Evolutionary conservation across 2,329 filamentous ascomycete genomes (phyloP), one percentile per base, ranked within the genome.

Genomic region (Xylaria sp.): DNA sequence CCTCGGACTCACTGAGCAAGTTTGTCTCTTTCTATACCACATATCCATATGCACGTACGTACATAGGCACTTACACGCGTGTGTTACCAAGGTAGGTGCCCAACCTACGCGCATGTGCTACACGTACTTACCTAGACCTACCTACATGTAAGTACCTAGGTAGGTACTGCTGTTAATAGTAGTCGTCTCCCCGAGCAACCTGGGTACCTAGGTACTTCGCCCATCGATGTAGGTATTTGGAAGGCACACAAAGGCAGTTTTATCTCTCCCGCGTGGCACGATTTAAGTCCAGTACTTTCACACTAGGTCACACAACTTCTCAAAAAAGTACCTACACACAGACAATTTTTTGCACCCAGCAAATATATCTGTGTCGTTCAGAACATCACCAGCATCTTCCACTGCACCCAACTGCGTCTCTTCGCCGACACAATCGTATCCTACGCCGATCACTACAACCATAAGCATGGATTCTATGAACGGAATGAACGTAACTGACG

Each of bases 401-500:
- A 31, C 27, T 2, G 20, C 47, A 31, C 5, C 6, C 13, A 50
- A n/a, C 38, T 31, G 4, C 38, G 20, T 27, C 38, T 45, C 27
- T 20, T 20, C 38, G 27, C 51, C 39, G 5, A 25, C n/a, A 5
- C 27, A 29, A 27, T 31, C 38, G 10, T n/a, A 20, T 25, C 22
- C 25, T 31, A 22, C 7, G 3, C 60, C 62, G 25, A 70, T 50
- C 27, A 13, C 68, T 22, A 67, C 47, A n/a, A 38, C 65, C n/a
- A 51, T 1, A 9, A 53, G 4, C 6, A 58, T n/a, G n/a, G 5
- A 42, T 15, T 20, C 45, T 3, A 62, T 62, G 45, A 39, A 33
- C 20, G 47, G 42, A 13, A 60, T 42, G 49, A 45, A 38, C n/a
- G 56, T 51, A 15, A 69, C 66, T 65, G 67, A 47, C 7, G 39